Evolutionary conservation across 805 yeast genomes (phyloP), one percentile per base, ranked within the genome.

Genomic region (Jamesozyma rosinii): DNA sequence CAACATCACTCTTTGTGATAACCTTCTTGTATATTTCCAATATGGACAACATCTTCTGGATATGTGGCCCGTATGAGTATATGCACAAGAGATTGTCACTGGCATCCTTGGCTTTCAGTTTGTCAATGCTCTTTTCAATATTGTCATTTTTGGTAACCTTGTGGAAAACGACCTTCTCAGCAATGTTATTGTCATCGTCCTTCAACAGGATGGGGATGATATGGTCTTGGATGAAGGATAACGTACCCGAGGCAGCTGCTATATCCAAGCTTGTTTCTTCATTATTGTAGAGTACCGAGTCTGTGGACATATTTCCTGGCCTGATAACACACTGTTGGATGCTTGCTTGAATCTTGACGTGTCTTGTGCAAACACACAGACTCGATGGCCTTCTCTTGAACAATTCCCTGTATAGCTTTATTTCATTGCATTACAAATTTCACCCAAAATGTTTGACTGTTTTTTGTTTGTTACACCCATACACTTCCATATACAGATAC

Each of bases 41-140:
- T 13, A 56, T 45, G 35, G 57, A 53, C 10, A 58, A 44, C 42
- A 52, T 42, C 42, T 55, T 54, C 35, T 56, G 61, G 18, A 58
- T 44, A 41, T 58, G 61, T 20, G 53, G 47, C 6, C 63, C 63
- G 40, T 54, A 57, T 1, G 59, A 48, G 38, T 45, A 56, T 13
- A 57, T 15, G 37, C 56, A 53, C 4, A 46, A 15, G 1, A 41
- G 17, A 19, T 36, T 24, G 14, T 29, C 21, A 3, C n/a, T 8
- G 4, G 21, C 20, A 24, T 37, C 35, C 13, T 18, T 15, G 5
- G 29, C 33, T n/a, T 41, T 37, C 15, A 58, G 37, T 32, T 44
- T 49, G 2, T 52, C 50, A 5, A 55, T 48, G n/a, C 42, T 37
- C 19, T 45, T 41, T 26, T 52, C 50, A 15, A 57, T 57, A 20